phyloP scores from a whole-genome alignment of 805 yeast genomes.

The Candida khao-thaluensis region DNA sequence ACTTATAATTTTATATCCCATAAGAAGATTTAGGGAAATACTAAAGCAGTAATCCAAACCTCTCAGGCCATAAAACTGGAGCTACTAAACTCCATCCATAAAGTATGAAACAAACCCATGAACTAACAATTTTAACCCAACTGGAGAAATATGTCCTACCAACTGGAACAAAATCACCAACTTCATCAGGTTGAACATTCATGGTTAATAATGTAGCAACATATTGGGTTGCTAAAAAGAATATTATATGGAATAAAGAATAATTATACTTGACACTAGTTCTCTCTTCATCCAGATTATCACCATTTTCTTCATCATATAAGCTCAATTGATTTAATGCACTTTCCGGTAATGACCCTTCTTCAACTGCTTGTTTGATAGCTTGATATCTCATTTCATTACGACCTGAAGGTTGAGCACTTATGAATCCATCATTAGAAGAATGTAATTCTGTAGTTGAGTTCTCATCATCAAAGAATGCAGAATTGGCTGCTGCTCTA shows the following conservation, averaged over 20 bases:
- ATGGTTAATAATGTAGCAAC: slow-evolving; percentile 91
- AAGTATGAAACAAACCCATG: slow-evolving; percentile 86
- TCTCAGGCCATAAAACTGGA: slow-evolving; percentile 86
- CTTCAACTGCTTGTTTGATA: slow-evolving; percentile 90
- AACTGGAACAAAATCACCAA: slow-evolving; percentile 91
- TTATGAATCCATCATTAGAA: slow-evolving; percentile 42
- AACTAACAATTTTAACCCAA: slow-evolving; percentile 89
- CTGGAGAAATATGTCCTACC: slow-evolving; percentile 95
- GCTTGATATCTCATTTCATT: slow-evolving; percentile 84
- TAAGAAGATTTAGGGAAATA: too few relatives aligned
- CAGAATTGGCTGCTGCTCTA: slow-evolving; percentile 77
- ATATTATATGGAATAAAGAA: slow-evolving; percentile 83
- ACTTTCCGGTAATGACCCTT: slow-evolving; percentile 90
- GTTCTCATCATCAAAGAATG: slow-evolving; percentile 37
- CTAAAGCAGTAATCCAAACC: slow-evolving; percentile 51
- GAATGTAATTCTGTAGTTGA: slow-evolving; percentile 28
- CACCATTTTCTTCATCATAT: slow-evolving; percentile 43
- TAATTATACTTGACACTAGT: slow-evolving; percentile 76
- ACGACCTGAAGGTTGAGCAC: slow-evolving; percentile 51
- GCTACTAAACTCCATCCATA: slow-evolving; percentile 92
- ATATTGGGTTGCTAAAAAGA: slow-evolving; percentile 95
- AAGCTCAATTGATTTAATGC: slow-evolving; percentile 77
- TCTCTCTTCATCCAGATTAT: slow-evolving; percentile 52
- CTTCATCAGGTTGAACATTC: slow-evolving; percentile 79
- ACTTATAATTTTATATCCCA: too few relatives aligned